phyloP scores from a whole-genome alignment of 176 grass and related monocot species.

The Oryza officinalis region DNA sequence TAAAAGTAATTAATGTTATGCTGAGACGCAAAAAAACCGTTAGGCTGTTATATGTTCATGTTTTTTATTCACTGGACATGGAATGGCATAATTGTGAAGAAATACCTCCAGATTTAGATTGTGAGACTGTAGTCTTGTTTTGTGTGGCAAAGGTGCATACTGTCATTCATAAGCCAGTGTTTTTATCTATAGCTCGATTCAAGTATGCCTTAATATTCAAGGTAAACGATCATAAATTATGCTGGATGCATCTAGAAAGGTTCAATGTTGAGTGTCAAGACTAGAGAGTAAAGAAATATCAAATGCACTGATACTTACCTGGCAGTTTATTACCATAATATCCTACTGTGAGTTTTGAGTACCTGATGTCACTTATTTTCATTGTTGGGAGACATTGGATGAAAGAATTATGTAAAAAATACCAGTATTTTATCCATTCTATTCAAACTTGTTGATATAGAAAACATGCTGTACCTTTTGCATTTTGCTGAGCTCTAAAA shows the following conservation, averaged over 20 bases:
- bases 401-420: neutral
- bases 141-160: neutral
- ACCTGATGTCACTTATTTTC: neutral
- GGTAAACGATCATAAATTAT: neutral
- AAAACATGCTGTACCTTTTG: constrained; percentile 4
- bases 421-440: neutral
- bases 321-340: neutral
- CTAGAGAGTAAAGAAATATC: neutral
- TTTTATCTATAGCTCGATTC: neutral
- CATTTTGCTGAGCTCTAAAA: neutral
- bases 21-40: neutral
- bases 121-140: neutral
- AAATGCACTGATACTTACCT: neutral
- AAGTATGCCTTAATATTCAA: neutral
- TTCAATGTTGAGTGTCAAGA: neutral
- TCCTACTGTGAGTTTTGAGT: neutral
- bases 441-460: neutral
- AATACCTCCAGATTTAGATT: neutral
- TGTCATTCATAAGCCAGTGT: neutral
- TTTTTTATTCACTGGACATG: neutral
- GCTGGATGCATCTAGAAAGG: neutral
- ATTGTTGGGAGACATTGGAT: neutral
- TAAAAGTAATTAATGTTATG: neutral
- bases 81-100: neutral
- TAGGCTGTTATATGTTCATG: neutral